phyloP scores from a whole-genome alignment of 768 basidiomycete genomes.

The Amylocystis lapponica region DNA sequence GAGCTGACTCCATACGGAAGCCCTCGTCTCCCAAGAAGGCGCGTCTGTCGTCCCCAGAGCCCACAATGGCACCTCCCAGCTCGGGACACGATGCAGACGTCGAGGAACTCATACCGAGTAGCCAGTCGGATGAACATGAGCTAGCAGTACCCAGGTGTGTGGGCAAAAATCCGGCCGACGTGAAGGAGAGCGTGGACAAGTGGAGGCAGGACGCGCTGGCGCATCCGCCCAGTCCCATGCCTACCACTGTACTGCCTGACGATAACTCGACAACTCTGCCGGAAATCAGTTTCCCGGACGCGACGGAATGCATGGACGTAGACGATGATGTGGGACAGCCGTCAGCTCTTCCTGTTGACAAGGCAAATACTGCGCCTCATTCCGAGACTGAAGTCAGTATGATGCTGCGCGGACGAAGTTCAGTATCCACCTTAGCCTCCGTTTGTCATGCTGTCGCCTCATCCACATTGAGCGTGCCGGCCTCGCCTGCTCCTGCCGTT shows the following conservation, averaged over 20 bases:
- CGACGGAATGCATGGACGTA: slow-evolving; percentile 8
- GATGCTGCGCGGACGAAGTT: slow-evolving; percentile 2
- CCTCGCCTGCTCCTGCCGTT: neutral
- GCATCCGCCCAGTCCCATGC: slow-evolving; percentile 2
- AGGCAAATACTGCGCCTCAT: neutral
- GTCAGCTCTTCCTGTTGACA: no score
- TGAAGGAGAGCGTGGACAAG: slow-evolving; percentile 33
- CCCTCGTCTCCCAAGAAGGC: slow-evolving; percentile 28
- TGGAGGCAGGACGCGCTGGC: slow-evolving; percentile 29
- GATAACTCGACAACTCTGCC: neutral
- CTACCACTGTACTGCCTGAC: neutral
- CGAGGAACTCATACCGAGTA: slow-evolving; percentile 48
- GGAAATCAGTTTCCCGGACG: neutral
- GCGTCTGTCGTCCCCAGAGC: slow-evolving; percentile 26
- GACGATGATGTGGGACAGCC: slow-evolving; percentile 6
- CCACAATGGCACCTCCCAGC: slow-evolving; percentile 2
- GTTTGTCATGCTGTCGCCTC: neutral
- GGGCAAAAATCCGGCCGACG: slow-evolving; percentile 19
- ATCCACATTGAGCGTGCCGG: neutral
- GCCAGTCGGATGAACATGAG: slow-evolving; percentile 64
- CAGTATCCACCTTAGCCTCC: neutral
- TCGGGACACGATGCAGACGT: slow-evolving; percentile 17
- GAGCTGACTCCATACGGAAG: neutral
- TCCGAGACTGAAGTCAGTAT: slow-evolving; percentile 14
- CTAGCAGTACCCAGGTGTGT: slow-evolving; percentile 30